Evolutionary conservation across 805 yeast species (phyloP), one percentile per base, ranked within the genome.

Genomic region (Ogataea philodendri): DNA sequence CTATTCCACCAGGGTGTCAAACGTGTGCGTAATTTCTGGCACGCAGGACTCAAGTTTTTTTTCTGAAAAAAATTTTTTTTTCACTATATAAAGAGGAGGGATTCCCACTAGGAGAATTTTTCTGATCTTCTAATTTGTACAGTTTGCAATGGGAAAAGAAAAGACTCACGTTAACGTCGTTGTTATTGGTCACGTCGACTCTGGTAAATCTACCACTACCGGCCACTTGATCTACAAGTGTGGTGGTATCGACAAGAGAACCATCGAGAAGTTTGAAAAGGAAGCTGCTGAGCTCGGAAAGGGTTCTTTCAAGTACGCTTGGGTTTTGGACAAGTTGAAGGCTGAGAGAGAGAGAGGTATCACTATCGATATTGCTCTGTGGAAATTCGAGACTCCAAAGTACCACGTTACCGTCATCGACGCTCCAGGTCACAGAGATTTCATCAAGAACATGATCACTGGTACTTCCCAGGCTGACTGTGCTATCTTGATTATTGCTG

Each of bases 101-200:
- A 37, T 39, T 39, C 36, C 47, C 47, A 27, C 44, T 22, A 25
- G 22, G 27, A 15, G 20, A 32, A 22, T 22, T 23, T 34, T 39
- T 36, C 38, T 42, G 32, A 24, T 32, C 41, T 33, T 42, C 30
- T 34, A 35, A 24, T 29, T 37, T 36, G 63, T 52, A 50, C 30
- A 26, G 20, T 37, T 42, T 33, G 47, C 37, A 44, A 51, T 50
- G 48, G 96, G 96, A 81, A 87, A 87, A 75, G 96, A 81, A 66
- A 89, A 90, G 84, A 65, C 78, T 74, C 97, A 90, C 85, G 85
- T 90, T 79, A 90, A 90, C 96, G 95, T 90, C 77, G 98, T 93
- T 74, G 97, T 93, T 70, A 90, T 90, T 74, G 98, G 97, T 76
- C 97, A 90, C 95, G 97, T 93, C 97, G 97, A 90, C 77, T 89